Evolutionary conservation across 768 basidiomycete genomes (phyloP).

Genomic region (Leccinum uliginosum): DNA sequence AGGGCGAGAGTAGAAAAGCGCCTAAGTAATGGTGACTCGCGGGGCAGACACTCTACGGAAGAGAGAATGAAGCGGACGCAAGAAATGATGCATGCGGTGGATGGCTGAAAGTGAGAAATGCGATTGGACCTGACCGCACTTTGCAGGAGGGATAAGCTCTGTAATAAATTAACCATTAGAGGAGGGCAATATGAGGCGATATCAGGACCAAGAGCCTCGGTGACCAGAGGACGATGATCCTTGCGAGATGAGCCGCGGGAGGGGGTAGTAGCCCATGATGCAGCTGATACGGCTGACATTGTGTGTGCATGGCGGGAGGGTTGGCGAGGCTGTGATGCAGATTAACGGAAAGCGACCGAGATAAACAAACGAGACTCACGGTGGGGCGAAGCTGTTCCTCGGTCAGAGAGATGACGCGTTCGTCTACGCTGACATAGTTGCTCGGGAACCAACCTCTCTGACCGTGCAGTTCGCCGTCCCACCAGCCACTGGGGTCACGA

Average conservation of each 20-base stretch:
- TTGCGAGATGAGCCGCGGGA: slow-evolving; percentile 36
- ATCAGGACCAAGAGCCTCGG: slow-evolving; percentile 44
- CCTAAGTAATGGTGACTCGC: slow-evolving; percentile 72
- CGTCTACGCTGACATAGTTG: slow-evolving; percentile 82
- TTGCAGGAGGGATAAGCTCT: slow-evolving; percentile 81
- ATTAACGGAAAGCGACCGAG: neutral
- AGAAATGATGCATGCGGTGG: slow-evolving; percentile 92
- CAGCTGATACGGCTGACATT: slow-evolving; percentile 47
- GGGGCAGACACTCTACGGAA: slow-evolving; percentile 76
- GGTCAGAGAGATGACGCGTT: slow-evolving; percentile 44
- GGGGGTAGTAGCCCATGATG: slow-evolving; percentile 50
- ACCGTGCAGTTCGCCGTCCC: slow-evolving; percentile 93
- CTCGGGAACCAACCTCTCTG: slow-evolving; percentile 97
- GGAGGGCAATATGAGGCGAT: slow-evolving; percentile 67
- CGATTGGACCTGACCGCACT: slow-evolving; percentile 78
- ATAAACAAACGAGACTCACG: slow-evolving; percentile 31
- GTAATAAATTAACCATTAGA: slow-evolving; percentile 78
- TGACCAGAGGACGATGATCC: slow-evolving; percentile 42
- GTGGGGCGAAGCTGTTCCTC: slow-evolving; percentile 50
- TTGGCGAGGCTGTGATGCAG: slow-evolving; percentile 27
- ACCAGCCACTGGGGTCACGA: slow-evolving; percentile 89
- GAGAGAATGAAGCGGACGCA: slow-evolving; percentile 86
- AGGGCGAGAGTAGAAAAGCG: slow-evolving; percentile 61
- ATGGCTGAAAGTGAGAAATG: slow-evolving; percentile 83
- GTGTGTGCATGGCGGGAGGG: slow-evolving; percentile 45